These are phyloP conservation scores for Fusarium cicatricum DNA, from an alignment of 2,329 filamentous ascomycete species.

Conservation along the genomic window DNA sequence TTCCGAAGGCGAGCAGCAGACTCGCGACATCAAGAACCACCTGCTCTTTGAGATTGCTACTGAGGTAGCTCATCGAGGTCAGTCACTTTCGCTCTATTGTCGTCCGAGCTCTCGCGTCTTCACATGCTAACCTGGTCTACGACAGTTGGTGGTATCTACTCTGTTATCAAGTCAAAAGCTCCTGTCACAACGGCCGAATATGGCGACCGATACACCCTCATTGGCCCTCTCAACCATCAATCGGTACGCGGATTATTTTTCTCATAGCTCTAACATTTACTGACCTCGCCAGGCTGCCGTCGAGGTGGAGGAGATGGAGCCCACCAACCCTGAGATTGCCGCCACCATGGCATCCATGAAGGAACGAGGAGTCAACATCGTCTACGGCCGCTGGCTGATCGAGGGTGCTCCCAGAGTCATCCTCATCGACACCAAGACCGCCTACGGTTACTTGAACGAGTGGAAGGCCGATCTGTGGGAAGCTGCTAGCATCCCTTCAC, in stretches of 20 bases:
- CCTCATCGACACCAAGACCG: conserved; percentile 93
- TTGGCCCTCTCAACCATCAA: conserved; percentile 90
- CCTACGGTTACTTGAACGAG: conserved; percentile 89
- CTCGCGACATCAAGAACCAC: conserved; percentile 89
- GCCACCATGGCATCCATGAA: conserved; percentile 92
- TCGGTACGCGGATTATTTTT: conserved; percentile 67
- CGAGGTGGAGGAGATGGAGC: conserved; percentile 93
- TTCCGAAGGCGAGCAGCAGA: conserved; percentile 54
- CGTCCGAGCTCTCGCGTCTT: conserved; percentile 9
- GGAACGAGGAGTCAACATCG: conserved; percentile 85
- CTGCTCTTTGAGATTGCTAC: conserved; percentile 96
- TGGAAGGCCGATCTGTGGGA: conserved; percentile 99
- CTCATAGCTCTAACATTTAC: background rate
- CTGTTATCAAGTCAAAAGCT: conserved; percentile 98
- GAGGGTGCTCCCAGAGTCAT: conserved; percentile 94
- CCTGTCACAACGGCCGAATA: conserved; percentile 98
- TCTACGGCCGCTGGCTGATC: conserved; percentile 97
- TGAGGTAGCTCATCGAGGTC: conserved; percentile 96
- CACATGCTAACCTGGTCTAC: conserved; percentile 22
- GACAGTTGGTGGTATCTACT: conserved; percentile 96
- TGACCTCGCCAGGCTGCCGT: conserved; percentile 77
- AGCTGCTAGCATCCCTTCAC: conserved; percentile 90
- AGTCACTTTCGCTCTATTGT: conserved; percentile 39
- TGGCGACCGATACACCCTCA: conserved; percentile 95
- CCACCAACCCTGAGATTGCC: conserved; percentile 79